Percentiles rank a stretch among this genome's conserved stretches.
Conservation (phyloP, 768 basidiomycete species). For the Mycena capillaripes region DNA sequence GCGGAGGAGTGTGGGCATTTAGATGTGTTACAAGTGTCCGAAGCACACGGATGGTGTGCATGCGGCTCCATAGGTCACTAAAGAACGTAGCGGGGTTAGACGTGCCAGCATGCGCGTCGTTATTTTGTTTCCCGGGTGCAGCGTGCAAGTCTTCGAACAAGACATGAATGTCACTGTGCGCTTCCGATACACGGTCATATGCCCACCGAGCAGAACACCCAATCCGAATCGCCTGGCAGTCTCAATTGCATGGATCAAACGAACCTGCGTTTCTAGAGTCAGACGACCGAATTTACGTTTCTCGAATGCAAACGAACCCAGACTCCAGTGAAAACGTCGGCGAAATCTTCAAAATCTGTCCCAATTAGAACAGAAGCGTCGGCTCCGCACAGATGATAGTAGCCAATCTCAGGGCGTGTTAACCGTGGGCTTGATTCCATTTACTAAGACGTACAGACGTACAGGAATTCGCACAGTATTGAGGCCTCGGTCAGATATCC, state of each 20-base stretch:
- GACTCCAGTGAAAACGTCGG: constrained; percentile 69
- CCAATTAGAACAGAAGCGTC: constrained; percentile 70
- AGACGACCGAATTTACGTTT: not conserved
- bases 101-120: constrained; percentile 75
- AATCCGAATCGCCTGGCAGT: constrained; percentile 69
- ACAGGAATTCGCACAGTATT: constrained; percentile 74
- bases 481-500: constrained; percentile 69
- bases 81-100: constrained; percentile 68
- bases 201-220: constrained; percentile 79
- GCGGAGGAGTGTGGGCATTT: constrained; percentile 50
- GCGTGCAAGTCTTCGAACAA: constrained; percentile 72
- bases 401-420: constrained; percentile 68
- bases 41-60: constrained; percentile 64
- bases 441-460: constrained; percentile 49
- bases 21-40: constrained; percentile 55
- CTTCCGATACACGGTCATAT: not conserved
- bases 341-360: constrained; percentile 74
- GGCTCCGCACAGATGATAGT: constrained; percentile 75
- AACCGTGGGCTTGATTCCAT: not conserved
- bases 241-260: constrained; percentile 71
- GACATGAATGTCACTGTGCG: constrained; percentile 3
- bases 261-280: constrained; percentile 29
- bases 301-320: constrained; percentile 56
- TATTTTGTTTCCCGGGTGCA: constrained; percentile 83
- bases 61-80: constrained; percentile 55